phyloP scores from a whole-genome alignment of 2,329 filamentous ascomycete genomes.

The Aspergillus quadrilineatus region DNA sequence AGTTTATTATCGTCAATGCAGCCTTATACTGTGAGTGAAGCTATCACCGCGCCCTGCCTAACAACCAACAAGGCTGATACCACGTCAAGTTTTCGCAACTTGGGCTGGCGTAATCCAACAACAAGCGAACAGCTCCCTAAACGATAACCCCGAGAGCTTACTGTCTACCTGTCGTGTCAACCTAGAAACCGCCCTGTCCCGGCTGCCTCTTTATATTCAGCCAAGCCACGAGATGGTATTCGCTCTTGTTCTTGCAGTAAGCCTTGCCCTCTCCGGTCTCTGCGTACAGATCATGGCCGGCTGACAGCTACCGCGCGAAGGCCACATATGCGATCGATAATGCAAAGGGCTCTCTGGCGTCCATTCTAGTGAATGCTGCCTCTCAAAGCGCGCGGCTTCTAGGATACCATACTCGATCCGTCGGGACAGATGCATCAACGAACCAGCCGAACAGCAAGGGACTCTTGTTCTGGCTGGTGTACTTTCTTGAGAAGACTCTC shows the following conservation, averaged over 20 bases:
- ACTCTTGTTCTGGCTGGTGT: background rate
- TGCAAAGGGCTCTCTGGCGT: slow-evolving; percentile 9
- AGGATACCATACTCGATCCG: background rate
- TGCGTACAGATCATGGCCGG: no score
- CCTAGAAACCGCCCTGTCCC: slow-evolving; percentile 9
- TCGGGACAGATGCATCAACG: background rate
- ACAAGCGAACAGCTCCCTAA: background rate
- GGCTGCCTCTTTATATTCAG: slow-evolving; percentile 7
- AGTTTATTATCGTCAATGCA: slow-evolving; percentile 14
- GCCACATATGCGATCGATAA: slow-evolving; percentile 11
- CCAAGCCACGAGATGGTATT: slow-evolving; percentile 14
- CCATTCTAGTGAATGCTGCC: slow-evolving; percentile 4
- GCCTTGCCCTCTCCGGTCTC: background rate
- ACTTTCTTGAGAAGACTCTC: background rate
- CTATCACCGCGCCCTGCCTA: background rate
- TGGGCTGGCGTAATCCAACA: background rate
- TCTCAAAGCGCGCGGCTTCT: slow-evolving; percentile 1
- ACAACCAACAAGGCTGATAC: background rate
- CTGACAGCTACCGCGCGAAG: background rate
- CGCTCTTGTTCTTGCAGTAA: slow-evolving; percentile 14
- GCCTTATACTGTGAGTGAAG: background rate
- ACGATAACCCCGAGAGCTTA: background rate
- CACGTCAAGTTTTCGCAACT: background rate
- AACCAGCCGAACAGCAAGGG: background rate
- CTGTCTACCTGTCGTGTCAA: slow-evolving; percentile 10